Percentiles rank a stretch among this genome's conserved stretches.
These are phyloP conservation scores for Mycena albidolilacea DNA, from an alignment of 768 basidiomycete species.

Conservation along the genomic window DNA sequence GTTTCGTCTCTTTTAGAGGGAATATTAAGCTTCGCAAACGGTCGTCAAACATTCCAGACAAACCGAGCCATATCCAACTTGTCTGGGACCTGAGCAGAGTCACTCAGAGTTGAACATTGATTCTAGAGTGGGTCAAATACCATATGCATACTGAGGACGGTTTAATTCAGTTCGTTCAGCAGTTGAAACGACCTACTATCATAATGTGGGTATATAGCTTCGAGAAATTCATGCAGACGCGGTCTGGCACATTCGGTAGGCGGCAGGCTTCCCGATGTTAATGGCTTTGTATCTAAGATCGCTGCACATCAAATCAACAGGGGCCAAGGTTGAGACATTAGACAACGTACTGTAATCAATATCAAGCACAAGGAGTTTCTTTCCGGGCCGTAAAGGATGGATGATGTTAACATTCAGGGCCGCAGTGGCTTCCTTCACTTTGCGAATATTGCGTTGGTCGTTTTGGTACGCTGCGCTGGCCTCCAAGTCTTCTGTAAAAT, in stretches of 20 bases:
- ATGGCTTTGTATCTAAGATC: constrained; percentile 87
- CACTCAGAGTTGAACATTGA: neutral
- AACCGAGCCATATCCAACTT: constrained; percentile 84
- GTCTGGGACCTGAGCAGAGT: constrained; percentile 78
- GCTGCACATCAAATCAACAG: constrained; percentile 58
- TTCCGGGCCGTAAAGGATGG: constrained; percentile 80
- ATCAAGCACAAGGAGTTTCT: constrained; percentile 88
- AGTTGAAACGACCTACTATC: constrained; percentile 65
- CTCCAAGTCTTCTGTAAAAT: constrained; percentile 74
- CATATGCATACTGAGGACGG: constrained; percentile 78
- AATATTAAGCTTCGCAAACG: neutral
- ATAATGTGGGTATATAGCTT: constrained; percentile 84
- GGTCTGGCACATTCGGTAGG: constrained; percentile 88
- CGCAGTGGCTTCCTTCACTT: constrained; percentile 80
- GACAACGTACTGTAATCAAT: constrained; percentile 84
- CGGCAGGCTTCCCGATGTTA: constrained; percentile 86
- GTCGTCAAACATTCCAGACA: neutral
- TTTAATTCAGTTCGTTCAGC: neutral
- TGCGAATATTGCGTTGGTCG: constrained; percentile 86
- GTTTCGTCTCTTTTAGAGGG: constrained; percentile 71
- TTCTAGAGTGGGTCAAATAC: constrained; percentile 52
- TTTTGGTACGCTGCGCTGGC: constrained; percentile 75
- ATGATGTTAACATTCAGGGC: constrained; percentile 81
- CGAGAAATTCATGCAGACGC: constrained; percentile 86
- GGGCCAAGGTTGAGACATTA: neutral